Evolutionary conservation across 257 asterid genomes (phyloP).

Genomic region (Cynanchum wilfordii): DNA sequence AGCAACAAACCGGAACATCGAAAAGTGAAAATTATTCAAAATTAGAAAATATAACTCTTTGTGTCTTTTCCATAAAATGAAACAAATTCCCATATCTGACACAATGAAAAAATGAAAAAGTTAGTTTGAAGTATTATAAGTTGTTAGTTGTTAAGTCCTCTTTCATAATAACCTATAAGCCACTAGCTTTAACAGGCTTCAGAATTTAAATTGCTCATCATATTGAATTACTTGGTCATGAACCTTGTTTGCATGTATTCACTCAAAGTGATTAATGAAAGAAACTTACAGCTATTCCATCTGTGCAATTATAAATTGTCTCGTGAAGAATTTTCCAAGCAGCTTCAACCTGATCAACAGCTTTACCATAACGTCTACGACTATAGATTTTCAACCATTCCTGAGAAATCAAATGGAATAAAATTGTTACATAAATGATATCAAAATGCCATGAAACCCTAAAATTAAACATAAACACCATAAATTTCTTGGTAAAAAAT

Average conservation of each 20-base stretch:
- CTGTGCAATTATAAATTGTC: constrained; percentile 88
- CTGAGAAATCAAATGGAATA: constrained; percentile 35
- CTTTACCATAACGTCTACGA: constrained; percentile 88
- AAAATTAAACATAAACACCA: background rate
- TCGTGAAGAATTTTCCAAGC: constrained; percentile 87
- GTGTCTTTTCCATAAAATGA: background rate
- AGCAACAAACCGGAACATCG: background rate
- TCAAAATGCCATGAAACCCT: background rate
- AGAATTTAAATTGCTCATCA: background rate
- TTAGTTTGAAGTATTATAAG: background rate
- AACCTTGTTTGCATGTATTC: background rate
- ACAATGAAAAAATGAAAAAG: background rate
- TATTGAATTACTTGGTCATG: background rate
- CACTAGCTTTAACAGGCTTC: background rate
- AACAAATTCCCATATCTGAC: background rate
- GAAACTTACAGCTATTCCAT: constrained; percentile 80
- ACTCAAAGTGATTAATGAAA: constrained; percentile 2
- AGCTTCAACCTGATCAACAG: constrained; percentile 49
- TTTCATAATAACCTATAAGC: background rate
- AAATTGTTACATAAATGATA: background rate
- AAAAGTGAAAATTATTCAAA: background rate
- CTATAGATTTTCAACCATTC: constrained; percentile 77
- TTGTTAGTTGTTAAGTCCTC: background rate
- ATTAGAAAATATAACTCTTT: background rate
- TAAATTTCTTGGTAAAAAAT: background rate